Evolutionary conservation across 73 alveolate genomes (phyloP), one percentile per base, ranked within the genome.

Genomic region (Durusdinium trenchii): DNA sequence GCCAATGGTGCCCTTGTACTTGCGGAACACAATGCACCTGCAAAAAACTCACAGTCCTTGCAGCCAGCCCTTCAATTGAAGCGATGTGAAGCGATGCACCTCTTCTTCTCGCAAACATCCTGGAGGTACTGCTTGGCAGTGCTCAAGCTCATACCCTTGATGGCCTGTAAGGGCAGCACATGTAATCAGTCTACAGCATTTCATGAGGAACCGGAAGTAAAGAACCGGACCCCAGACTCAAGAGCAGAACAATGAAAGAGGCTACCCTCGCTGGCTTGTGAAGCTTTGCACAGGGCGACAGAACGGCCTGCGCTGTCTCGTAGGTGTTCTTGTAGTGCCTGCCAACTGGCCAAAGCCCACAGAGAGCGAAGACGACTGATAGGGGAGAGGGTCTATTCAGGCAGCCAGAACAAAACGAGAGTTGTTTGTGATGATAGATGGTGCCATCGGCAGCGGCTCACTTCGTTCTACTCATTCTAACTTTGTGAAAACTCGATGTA

Each of bases 71-170:
- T 42, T 43, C 16, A 64, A 28, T 64, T 64, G 79, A 64, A 64
- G 9, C 46, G 42, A 28, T 60, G n/a, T 60, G 73, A 60, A 60
- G 54, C 16, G 42, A 35, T 23, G 94, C 18, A 18, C 95, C 99
- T 93, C 99, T 99, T 99, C 97, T 99, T 99, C 62, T 99, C 99
- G 85, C 99, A 94, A 40, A 99, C 99, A 36, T 99, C 99, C 85
- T 96, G 95, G 83, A 99, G 99, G 86, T 99, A 99, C 97, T 91
- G 67, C 97, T 98, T 99, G n/a, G 99, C 99, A 42, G 95, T 92
- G 18, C 46, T 64, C 79, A 99, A 45, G 73, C 89, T 81, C 99
- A 98, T 99, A 86, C 99, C 99, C 99, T 99, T 99, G 99, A 99
- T 99, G 67, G 99, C 99, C 95, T 87, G 57, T 42, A 20, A 84